Evolutionary conservation across 768 basidiomycete genomes (phyloP).

Genomic region (Strobilomyces dryophilus): DNA sequence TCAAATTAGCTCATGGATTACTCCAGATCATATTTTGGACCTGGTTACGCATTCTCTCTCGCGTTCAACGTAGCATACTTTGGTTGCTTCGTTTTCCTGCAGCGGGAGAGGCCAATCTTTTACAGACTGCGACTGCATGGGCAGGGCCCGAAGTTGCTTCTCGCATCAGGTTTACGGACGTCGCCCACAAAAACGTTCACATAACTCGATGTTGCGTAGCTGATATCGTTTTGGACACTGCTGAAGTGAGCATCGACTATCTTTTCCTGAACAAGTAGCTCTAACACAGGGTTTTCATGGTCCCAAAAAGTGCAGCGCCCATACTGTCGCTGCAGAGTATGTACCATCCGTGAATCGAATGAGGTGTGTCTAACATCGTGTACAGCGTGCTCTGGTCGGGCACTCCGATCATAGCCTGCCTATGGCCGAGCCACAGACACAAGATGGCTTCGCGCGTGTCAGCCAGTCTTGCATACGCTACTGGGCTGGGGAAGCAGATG

Average conservation of each 20-base stretch:
- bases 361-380: not conserved
- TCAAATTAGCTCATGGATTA: conserved; percentile 3
- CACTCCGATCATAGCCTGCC: conserved; percentile 45
- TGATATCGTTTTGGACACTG: conserved; percentile 50
- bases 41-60: conserved; percentile 45
- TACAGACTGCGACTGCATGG: conserved; percentile 40
- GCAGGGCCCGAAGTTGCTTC: conserved; percentile 43
- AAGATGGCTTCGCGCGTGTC: conserved; percentile 52
- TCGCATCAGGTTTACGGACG: conserved; percentile 46
- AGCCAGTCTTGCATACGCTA: conserved; percentile 45
- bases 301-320: conserved; percentile 43
- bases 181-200: conserved; percentile 43
- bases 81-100: conserved; percentile 51
- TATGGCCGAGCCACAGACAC: conserved; percentile 40
- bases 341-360: conserved; percentile 11
- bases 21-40: conserved; percentile 39
- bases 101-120: conserved; percentile 42
- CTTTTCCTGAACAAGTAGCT: not conserved
- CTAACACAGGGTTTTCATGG: not conserved
- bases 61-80: conserved; percentile 44
- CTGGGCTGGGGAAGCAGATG: conserved; percentile 46
- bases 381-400: conserved; percentile 48
- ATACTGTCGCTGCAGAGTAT: conserved; percentile 48
- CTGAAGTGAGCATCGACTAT: conserved; percentile 34
- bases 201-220: conserved; percentile 43